These are phyloP conservation scores for Crepidotus variabilis DNA, from an alignment of 768 basidiomycete genomes.

Conservation along the genomic window DNA sequence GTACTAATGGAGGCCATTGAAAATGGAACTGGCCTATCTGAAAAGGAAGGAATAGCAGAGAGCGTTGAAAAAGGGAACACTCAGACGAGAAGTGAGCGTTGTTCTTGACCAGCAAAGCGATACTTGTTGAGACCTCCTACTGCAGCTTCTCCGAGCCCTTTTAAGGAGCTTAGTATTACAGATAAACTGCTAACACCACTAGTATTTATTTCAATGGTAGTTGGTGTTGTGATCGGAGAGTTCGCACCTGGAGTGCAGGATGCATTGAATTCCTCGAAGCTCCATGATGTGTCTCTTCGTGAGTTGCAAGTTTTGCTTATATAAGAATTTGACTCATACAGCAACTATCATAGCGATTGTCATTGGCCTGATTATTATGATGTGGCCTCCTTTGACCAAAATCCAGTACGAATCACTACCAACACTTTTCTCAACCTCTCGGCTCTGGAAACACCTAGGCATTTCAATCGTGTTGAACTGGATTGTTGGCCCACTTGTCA, in stretches of 20 bases:
- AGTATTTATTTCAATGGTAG: constrained; percentile 69
- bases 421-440: constrained; percentile 42
- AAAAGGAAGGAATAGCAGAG: neutral
- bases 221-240: constrained; percentile 72
- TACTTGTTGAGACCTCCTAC: neutral
- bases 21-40: neutral
- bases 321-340: neutral
- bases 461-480: constrained; percentile 74
- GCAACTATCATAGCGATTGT: constrained; percentile 55
- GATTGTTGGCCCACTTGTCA: constrained; percentile 76
- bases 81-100: neutral
- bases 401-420: constrained; percentile 76
- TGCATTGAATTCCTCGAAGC: constrained; percentile 58
- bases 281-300: constrained; percentile 77
- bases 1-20: neutral
- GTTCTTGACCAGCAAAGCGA: constrained; percentile 8
- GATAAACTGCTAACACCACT: constrained; percentile 64
- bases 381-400: constrained; percentile 80
- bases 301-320: constrained; percentile 25
- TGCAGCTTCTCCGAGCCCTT: constrained; percentile 17
- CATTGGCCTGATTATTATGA: constrained; percentile 80
- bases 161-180: constrained; percentile 40
- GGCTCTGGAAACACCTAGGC: constrained; percentile 64
- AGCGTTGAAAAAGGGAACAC: neutral
- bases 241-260: constrained; percentile 56